Percentiles rank a stretch among this genome's conserved stretches.
Conservation (phyloP, 257 asterid species). For the Solanum chilense region DNA sequence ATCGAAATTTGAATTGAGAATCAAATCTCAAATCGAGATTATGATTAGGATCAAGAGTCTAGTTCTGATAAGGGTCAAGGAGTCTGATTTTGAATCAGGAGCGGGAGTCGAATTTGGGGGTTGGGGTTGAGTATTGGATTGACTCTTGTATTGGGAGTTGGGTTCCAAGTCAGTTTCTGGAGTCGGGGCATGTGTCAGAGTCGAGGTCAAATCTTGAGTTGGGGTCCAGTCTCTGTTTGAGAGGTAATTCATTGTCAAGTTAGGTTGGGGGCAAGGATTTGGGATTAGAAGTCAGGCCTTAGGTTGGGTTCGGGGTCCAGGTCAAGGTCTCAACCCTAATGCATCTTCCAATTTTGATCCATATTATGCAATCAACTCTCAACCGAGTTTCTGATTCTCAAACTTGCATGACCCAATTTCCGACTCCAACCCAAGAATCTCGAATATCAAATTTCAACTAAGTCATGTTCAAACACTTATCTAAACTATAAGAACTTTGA, state of each 20-base stretch:
- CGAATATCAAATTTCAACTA: not conserved
- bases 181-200: not conserved
- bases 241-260: not conserved
- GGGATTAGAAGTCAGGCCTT: not conserved
- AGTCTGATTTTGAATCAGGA: no score
- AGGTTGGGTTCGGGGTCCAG: not conserved
- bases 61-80: no score
- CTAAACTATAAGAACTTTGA: not conserved
- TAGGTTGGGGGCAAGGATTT: not conserved
- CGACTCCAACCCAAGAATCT: not conserved
- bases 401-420: not conserved
- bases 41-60: no score
- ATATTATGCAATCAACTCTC: no score
- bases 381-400: no score
- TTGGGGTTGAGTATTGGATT: no score
- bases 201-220: no score
- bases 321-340: no score
- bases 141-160: rapidly evolving
- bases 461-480: not conserved
- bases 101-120: not conserved
- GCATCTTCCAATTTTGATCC: no score
- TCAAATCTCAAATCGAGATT: no score
- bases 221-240: rapidly evolving
- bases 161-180: no score
- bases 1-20: no score